These are phyloP conservation scores for Chalciporus piperatus DNA, from an alignment of 768 basidiomycete species.

Conservation along the genomic window DNA sequence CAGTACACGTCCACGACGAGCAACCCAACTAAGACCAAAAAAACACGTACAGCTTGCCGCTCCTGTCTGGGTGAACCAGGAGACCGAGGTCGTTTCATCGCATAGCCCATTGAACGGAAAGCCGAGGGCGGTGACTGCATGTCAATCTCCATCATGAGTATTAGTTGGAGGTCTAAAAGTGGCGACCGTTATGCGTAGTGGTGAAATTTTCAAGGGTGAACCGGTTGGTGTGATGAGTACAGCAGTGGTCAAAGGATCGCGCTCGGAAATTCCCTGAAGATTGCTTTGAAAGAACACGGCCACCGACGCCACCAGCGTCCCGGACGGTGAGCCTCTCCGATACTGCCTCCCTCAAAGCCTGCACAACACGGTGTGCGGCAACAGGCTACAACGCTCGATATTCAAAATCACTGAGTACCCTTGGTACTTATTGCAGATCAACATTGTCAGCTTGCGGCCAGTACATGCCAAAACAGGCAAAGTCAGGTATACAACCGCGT, in stretches of 20 bases:
- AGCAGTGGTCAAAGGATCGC: background rate
- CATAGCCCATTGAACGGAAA: constrained; percentile 36
- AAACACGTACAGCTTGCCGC: constrained; percentile 48
- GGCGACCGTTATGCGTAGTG: background rate
- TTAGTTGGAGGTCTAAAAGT: background rate
- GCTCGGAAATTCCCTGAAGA: background rate
- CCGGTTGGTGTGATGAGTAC: too few relatives aligned
- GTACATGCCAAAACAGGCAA: background rate
- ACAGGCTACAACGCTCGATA: too few relatives aligned
- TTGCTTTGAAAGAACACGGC: constrained; percentile 1
- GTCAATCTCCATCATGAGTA: constrained; percentile 53
- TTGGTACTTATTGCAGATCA: too few relatives aligned
- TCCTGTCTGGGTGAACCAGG: constrained; percentile 49
- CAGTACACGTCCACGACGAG: background rate
- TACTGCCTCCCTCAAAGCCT: too few relatives aligned
- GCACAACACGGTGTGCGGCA: too few relatives aligned
- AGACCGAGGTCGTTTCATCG: constrained; percentile 58
- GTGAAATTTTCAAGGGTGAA: background rate
- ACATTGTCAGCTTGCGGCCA: too few relatives aligned
- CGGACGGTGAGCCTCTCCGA: too few relatives aligned
- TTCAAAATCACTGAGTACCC: too few relatives aligned
- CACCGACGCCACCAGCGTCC: too few relatives aligned
- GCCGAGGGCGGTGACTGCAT: constrained; percentile 42
- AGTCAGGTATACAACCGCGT: background rate
- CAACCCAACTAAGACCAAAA: background rate